Evolutionary conservation across 2,329 filamentous ascomycete genomes (phyloP), one percentile per base, ranked within the genome.

Genomic region (Parasarocladium wereldwijsianum): DNA sequence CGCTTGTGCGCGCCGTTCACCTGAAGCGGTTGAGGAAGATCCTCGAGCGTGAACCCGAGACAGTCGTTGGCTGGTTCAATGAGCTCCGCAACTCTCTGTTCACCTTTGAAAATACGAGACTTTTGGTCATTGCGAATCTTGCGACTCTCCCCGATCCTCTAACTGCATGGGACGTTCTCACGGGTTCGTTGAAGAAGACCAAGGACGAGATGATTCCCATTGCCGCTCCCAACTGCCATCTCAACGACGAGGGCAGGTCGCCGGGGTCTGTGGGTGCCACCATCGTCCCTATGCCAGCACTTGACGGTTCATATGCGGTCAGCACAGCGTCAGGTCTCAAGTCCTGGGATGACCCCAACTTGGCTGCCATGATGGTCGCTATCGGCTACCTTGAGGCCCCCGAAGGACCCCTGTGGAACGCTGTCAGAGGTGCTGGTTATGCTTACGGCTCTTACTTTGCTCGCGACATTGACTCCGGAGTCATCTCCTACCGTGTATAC

Each of bases 351-450:
- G 78, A 94, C 44, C 76, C 85, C 0, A 67, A 72, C 11, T 63
- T 96, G 2, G 85, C 90, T 0, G 76, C 86, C 3, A 66, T 93
- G 30, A 71, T 93, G 50, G 86, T 98, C 6, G 85, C 87, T 1
- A 72, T 85, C 29, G 76, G 85, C 13, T 96, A 94, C 48, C 76
- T 98, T 36, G 86, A 94, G 47, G 76, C 85, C 1, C 80, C 92
- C 12, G 90, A 98, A 53, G 90, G 90, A 0, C 90, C 90, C 1
- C 70, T 98, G 18, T 96, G 90, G 87, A 79, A 79, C 38, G 83
- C 84, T 1, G 81, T 96, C 28, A 83, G 90, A 26, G 90, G 90
- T 33, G 90, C 83, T 24, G 90, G 90, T 25, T 74, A 96, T 31
- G 90, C 90, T 1, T 98, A 98, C 47, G 86, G 86, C 31, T 77